These are phyloP conservation scores for Tripterygium wilfordii DNA, from an alignment of 177 flowering plant species.

Conservation along the genomic window DNA sequence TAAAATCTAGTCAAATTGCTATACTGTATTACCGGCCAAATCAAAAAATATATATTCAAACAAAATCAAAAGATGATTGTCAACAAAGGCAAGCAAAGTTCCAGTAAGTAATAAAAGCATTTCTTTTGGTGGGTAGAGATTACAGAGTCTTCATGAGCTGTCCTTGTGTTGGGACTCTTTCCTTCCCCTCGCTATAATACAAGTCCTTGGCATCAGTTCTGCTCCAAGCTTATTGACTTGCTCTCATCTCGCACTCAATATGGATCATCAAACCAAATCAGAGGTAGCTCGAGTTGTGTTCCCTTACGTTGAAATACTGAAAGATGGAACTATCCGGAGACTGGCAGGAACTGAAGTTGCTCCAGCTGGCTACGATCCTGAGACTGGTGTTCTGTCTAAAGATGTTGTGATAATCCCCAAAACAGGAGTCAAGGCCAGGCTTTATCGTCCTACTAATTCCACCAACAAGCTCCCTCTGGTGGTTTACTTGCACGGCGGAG, in stretches of 20 bases:
- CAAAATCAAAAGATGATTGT: too few species aligned
- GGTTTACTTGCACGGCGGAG: slow-evolving; percentile 74
- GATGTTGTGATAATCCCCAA: slow-evolving; percentile 30
- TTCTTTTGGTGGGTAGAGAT: too few species aligned
- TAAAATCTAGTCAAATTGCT: too few species aligned
- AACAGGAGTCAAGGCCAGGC: slow-evolving; percentile 39
- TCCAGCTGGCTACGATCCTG: slow-evolving; percentile 30
- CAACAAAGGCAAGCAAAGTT: too few species aligned
- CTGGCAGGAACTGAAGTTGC: slow-evolving; percentile 22
- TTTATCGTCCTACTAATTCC: slow-evolving; percentile 32
- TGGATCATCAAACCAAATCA: slow-evolving; percentile 2
- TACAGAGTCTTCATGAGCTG: too few species aligned
- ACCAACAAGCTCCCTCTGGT: slow-evolving; percentile 44
- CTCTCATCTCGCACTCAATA: background rate
- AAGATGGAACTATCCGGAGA: slow-evolving; percentile 39
- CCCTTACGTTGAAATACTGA: slow-evolving; percentile 36
- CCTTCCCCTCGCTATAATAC: too few species aligned
- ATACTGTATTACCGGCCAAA: too few species aligned
- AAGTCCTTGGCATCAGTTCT: too few species aligned
- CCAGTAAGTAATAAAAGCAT: too few species aligned
- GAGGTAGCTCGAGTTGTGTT: slow-evolving; percentile 25
- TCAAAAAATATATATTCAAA: too few species aligned
- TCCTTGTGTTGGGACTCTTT: too few species aligned
- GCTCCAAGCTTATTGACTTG: too few species aligned
- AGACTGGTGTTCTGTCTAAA: slow-evolving; percentile 34